Conservation (phyloP, 169 alveolate species). For the Plasmodium inui region DNA sequence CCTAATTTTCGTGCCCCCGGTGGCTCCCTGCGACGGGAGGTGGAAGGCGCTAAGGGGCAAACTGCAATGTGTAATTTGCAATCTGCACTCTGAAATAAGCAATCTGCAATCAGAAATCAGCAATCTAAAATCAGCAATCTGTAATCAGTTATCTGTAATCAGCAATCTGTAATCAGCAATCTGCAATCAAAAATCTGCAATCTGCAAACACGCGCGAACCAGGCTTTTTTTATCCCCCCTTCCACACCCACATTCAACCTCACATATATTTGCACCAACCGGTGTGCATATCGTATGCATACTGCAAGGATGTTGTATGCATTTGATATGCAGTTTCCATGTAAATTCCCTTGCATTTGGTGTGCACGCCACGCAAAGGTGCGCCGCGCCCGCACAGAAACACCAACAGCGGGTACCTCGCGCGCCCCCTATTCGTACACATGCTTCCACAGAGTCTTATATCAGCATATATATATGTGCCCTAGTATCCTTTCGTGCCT, state of each 20-base stretch:
- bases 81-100: too few relatives aligned
- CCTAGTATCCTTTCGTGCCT: background rate
- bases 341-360: background rate
- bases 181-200: background rate
- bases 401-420: background rate
- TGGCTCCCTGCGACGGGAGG: background rate
- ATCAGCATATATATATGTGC: background rate
- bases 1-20: constrained; percentile 75
- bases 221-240: background rate
- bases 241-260: background rate
- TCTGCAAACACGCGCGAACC: constrained; percentile 5
- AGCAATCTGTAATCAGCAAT: too few relatives aligned
- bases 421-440: background rate
- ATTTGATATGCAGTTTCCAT: background rate
- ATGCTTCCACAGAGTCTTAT: background rate
- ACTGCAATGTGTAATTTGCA: background rate
- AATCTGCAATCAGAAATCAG: too few relatives aligned
- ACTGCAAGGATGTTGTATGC: background rate
- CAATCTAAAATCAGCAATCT: too few relatives aligned
- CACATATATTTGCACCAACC: background rate
- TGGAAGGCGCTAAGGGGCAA: background rate
- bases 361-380: constrained; percentile 4
- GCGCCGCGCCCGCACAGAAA: background rate
- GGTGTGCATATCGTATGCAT: background rate
- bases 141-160: too few relatives aligned